Percentiles rank a stretch among this genome's conserved stretches.
Conservation (phyloP, 345 rosid species). For the Eutrema heterophyllum region DNA sequence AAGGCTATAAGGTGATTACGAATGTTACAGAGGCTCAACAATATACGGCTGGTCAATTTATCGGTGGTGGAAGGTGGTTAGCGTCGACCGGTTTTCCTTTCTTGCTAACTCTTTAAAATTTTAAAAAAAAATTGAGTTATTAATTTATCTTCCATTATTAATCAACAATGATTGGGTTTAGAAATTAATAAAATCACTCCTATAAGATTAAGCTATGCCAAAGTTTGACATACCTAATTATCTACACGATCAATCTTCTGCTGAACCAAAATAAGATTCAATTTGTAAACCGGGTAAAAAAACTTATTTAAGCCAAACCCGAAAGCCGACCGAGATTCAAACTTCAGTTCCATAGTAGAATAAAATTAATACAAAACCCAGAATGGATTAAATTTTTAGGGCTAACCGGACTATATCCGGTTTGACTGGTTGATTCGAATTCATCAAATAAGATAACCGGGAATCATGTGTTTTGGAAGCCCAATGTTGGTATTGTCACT, state of each 20-base stretch:
- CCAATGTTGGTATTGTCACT: too few relatives aligned
- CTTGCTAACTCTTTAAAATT: constrained; percentile 43
- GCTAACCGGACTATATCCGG: too few relatives aligned
- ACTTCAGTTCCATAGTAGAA: too few relatives aligned
- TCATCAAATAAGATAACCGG: background rate
- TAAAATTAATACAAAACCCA: background rate
- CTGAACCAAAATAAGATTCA: background rate
- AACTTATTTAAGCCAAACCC: background rate
- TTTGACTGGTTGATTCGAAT: too few relatives aligned
- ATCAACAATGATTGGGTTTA: background rate
- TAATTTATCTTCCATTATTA: background rate
- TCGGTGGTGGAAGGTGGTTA: constrained; percentile 53
- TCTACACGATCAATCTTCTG: too few relatives aligned
- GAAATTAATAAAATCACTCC: too few relatives aligned
- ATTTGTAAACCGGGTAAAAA: background rate
- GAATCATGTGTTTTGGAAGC: background rate
- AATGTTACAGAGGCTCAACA: constrained; percentile 34
- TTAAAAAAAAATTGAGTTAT: background rate
- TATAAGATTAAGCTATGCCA: too few relatives aligned
- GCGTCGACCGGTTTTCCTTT: constrained; percentile 60
- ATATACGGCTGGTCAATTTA: constrained; percentile 52
- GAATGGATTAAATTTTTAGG: background rate
- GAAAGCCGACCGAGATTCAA: background rate
- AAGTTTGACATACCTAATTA: too few relatives aligned
- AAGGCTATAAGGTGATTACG: constrained; percentile 43